Evolutionary conservation across 75 land plant species (phyloP), one percentile per base, ranked within the genome.

Genomic region (Picea sitchensis): DNA sequence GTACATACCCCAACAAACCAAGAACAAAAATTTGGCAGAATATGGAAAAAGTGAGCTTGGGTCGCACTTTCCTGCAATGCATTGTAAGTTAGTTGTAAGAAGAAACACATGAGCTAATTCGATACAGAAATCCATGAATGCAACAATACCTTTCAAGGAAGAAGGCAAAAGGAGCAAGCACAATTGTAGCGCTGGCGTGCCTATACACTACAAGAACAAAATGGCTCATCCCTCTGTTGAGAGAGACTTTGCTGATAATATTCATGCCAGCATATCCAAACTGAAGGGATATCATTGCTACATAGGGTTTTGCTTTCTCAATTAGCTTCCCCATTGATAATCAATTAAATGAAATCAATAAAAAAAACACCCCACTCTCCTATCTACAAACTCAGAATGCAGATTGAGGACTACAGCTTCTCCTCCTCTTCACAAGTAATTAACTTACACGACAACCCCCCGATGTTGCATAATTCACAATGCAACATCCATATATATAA

Each of bases 161-260:
- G n/a, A 85, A 61, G 14, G 88, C 93, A 41, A 91, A 89, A 36
- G 95, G 95, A 11, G 89, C 86, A 14, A 91, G 62, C 59, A 87
- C 81, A 34, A 81, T 14, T 3, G 91, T 64, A n/a, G 95, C 93
- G 36, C 86, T 62, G 17, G 77, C 83, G 59, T 93, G 82, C 44
- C 95, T 73, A 58, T 93, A 93, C 3, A 91, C 86, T 6, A 84
- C 78, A 58, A 87, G 87, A 41, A 87, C 88, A 67, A 82, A 85
- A 44, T 80, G 83, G 57, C 78, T 87, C 89, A 86, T 87, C 17
- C 93, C 95, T 21, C 83, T 30, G 32, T 81, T 86, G 8, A 91
- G 78, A 32, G 90, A 76, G 3, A 67, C 58, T 77, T 82, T 82
- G 63, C 77, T 68, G 61, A 93, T 81, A 15, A 91, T 83, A 62